Percentiles rank a stretch among this genome's conserved stretches.
Conservation (phyloP, 768 basidiomycete species). For the Pleurotus pulmonarius region DNA sequence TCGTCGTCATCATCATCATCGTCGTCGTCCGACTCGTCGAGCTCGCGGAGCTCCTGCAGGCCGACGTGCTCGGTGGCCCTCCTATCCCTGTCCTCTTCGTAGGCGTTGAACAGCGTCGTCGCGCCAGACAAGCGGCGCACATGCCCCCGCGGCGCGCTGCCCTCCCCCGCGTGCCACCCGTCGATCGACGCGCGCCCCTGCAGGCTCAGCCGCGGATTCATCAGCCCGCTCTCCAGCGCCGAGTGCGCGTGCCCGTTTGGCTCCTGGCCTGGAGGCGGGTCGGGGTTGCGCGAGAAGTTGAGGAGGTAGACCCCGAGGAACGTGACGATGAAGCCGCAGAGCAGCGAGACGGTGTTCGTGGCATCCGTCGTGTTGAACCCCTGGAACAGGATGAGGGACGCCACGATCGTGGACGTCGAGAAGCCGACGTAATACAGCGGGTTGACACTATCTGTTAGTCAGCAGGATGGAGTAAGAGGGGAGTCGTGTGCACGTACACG, state of each 20-base stretch:
- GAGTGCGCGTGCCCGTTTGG: constrained; percentile 34
- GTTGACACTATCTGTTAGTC: constrained; percentile 64
- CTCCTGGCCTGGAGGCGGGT: constrained; percentile 33
- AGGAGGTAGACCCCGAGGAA: constrained; percentile 97
- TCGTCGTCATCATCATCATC: constrained; percentile 43
- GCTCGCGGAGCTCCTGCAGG: constrained; percentile 64
- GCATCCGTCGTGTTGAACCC: constrained; percentile 90
- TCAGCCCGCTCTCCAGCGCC: constrained; percentile 60
- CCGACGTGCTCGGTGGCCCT: constrained; percentile 39
- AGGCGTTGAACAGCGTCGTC: constrained; percentile 73
- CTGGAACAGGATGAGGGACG: constrained; percentile 95
- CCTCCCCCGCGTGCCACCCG: constrained; percentile 42
- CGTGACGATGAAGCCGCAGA: constrained; percentile 88
- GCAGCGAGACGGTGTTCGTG: constrained; percentile 79
- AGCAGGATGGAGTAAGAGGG: not conserved
- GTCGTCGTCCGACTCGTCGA: constrained; percentile 52
- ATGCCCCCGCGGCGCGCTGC: constrained; percentile 38
- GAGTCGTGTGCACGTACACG: constrained; percentile 57
- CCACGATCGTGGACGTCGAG: constrained; percentile 87
- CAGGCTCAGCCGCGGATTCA: constrained; percentile 78
- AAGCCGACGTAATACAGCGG: constrained; percentile 98
- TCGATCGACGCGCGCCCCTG: constrained; percentile 81
- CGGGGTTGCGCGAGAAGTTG: constrained; percentile 67
- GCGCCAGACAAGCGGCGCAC: constrained; percentile 61
- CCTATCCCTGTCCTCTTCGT: constrained; percentile 49